Percentiles rank a stretch among this genome's conserved stretches.
Evolutionary conservation across 805 yeast genomes (phyloP).

Genomic region (Lachancea fermentati): DNA sequence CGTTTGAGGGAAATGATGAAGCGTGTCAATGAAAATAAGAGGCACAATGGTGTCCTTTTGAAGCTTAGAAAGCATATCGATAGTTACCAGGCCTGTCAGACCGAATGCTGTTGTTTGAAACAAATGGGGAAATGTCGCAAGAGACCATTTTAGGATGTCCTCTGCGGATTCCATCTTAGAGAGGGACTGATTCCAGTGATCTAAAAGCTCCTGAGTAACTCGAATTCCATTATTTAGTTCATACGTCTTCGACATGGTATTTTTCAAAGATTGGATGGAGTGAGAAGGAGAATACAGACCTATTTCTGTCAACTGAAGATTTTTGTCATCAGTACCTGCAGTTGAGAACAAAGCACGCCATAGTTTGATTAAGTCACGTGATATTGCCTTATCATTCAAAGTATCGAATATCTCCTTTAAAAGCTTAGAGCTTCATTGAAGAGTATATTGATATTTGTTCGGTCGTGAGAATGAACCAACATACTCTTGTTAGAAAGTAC

Average conservation of each 20-base stretch:
- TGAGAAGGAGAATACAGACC: not conserved
- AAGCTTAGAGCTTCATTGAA: no score
- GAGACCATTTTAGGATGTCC: constrained; percentile 77
- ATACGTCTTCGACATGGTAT: constrained; percentile 7
- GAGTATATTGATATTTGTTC: no score
- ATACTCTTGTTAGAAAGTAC: no score
- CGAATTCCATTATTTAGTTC: constrained; percentile 29
- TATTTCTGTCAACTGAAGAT: not conserved
- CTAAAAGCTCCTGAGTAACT: constrained; percentile 50
- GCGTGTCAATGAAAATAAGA: constrained; percentile 80
- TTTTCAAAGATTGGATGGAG: not conserved
- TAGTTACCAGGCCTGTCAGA: constrained; percentile 80
- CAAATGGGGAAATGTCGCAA: constrained; percentile 72
- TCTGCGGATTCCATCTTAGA: constrained; percentile 49
- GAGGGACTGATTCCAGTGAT: constrained; percentile 60
- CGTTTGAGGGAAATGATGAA: constrained; percentile 95
- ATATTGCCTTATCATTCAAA: not conserved
- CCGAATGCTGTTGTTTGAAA: constrained; percentile 96
- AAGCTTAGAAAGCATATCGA: constrained; percentile 70
- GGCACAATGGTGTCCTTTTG: constrained; percentile 39
- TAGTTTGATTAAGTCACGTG: not conserved
- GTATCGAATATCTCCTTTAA: not conserved
- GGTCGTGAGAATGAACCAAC: no score
- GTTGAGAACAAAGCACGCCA: not conserved
- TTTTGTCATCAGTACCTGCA: not conserved